phyloP scores from a whole-genome alignment of 352 stramenopile species.

The Phytophthora uliginosa region DNA sequence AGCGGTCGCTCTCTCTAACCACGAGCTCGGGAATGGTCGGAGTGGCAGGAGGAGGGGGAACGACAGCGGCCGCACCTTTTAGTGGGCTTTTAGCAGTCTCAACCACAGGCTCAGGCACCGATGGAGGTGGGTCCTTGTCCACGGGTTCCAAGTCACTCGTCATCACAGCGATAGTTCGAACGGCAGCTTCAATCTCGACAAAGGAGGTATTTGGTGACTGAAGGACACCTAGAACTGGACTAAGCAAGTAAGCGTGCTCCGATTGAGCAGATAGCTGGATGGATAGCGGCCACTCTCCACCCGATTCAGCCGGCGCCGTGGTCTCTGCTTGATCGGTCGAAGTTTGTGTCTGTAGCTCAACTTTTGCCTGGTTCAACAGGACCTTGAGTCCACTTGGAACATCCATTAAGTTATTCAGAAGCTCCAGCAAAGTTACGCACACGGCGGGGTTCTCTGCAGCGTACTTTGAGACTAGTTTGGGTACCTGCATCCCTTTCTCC shows the following conservation, averaged over 20 bases:
- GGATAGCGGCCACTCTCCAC: constrained; percentile 36
- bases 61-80: constrained; percentile 18
- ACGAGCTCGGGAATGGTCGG: constrained; percentile 28
- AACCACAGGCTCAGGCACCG: constrained; percentile 18
- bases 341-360: constrained; percentile 10
- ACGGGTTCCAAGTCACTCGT: constrained; percentile 28
- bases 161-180: constrained; percentile 41
- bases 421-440: constrained; percentile 42
- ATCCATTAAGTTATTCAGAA: constrained; percentile 43
- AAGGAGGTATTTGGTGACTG: constrained; percentile 49
- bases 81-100: constrained; percentile 24
- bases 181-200: constrained; percentile 55
- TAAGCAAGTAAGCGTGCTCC: constrained; percentile 42
- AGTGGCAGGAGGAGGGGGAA: background rate
- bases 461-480: constrained; percentile 34
- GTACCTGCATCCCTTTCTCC: constrained; percentile 33
- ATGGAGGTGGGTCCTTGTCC: constrained; percentile 12
- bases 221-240: constrained; percentile 50
- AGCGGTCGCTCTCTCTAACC: constrained; percentile 43
- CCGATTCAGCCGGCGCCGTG: background rate
- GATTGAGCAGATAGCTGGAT: constrained; percentile 27
- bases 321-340: background rate
- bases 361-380: constrained; percentile 40
- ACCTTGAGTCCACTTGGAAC: constrained; percentile 44
- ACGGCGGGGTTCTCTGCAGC: constrained; percentile 35